Base-by-base conservation (phyloP, 2,329 filamentous ascomycete genomes). In the Diplocarpon mali region DNA sequence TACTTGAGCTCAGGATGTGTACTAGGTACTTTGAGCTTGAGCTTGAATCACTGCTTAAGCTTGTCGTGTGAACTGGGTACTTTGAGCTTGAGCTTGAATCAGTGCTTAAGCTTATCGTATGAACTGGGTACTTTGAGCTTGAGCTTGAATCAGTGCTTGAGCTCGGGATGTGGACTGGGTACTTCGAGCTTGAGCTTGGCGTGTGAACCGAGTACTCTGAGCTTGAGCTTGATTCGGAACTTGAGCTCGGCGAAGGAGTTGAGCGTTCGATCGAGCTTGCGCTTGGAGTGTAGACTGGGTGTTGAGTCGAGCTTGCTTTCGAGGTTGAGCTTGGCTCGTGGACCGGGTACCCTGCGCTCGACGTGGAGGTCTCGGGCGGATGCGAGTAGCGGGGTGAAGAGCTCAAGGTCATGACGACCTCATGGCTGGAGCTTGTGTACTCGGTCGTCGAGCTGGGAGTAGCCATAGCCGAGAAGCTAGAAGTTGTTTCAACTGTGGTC, bases 371-470 rank as follows among this genome's bases (percentile, higher is more conserved):
- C 11, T 12, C 11, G 5, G 30, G 4, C 4, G 30, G 11, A 32
- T 32, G 10, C 30, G n/a, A 12, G 30, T 12, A 3, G 20, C 20
- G 3, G 11, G 30, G 9, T 9, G 30, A 43, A 24, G 40, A 32
- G 34, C 24, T 43, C 29, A 13, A 30, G 29, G 29, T 30, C 29
- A n/a, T n/a, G n/a, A n/a, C n/a, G n/a, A n/a, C n/a, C n/a, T n/a
- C n/a, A n/a, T n/a, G n/a, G n/a, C n/a, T n/a, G n/a, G 20, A 4
- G 20, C 7, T 4, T 7, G 3, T 24, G 20, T 24, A 24, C 20
- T 24, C 7, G 20, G 20, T 3, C 20, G 20, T 24, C 7, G 20
- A 24, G 35, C 44, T 44, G 10, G 41, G 46, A 37, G 45, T 46
- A 24, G 44, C 37, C 34, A 16, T 17, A 20, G 32, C 17, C 32